Base-by-base conservation (phyloP, 73 alveolate genomes). In the Paramecium caudatum region DNA sequence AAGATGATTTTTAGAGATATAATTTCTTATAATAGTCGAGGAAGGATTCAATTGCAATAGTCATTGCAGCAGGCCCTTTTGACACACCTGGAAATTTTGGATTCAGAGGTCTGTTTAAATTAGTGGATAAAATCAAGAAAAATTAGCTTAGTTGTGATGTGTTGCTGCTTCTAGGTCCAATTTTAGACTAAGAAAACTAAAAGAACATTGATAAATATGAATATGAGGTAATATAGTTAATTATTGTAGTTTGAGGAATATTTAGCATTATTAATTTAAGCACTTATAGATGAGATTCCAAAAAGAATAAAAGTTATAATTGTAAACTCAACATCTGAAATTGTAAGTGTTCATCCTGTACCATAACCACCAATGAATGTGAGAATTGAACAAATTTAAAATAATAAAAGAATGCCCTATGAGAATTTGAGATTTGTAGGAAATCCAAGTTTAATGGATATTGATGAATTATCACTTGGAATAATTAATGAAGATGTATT, bases 11-110 rank as follows among this genome's bases (percentile, higher is more conserved):
- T 27, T 10, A 23, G 23, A 27, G 23, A 27, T 27, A 55, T 37
- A 21, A 23, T 7, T 55, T 10, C 7, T 19, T 27, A 27, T 5
- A 3, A 19, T 55, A 55, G n/a, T 25, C 23, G 30, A 55, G 80
- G 30, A 19, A 7, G 0, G 80, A 55, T 55, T 55, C 80, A 1
- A 23, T 55, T 17, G 80, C 30, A 8, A 55, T 55, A 23, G 80
- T 55, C 12, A 55, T 55, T 10, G 80, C 80, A 55, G 45, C 43
- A 27, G 80, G 80, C 2, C 80, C 80, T 12, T 55, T 55, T 55
- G 80, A 55, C 23, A 55, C 23, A 23, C 46, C 23, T 27, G 46
- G 45, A 3, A 55, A 55, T 27, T 55, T 55, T 55, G 80, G 80
- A 2, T 55, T 27, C 21, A 55, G 10, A 55, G 80, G 80, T 2